Evolutionary conservation across 768 basidiomycete species (phyloP), one percentile per base, ranked within the genome.

Genomic region (Neoboletus brunneissimus): DNA sequence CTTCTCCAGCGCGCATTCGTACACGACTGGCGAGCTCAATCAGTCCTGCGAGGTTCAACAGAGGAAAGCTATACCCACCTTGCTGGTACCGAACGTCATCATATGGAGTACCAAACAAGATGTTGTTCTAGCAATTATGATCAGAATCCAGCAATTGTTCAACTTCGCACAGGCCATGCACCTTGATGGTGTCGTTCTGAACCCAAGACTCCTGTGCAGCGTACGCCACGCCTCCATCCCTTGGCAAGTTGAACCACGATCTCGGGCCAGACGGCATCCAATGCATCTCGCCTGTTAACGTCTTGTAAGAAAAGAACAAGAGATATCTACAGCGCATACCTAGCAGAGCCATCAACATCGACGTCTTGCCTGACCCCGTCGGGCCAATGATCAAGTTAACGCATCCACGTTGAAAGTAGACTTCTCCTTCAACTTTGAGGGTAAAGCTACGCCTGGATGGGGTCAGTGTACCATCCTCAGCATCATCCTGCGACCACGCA

Each of bases 141-240:
- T 27, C 13, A 6, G 22, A 15, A 7, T 31, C 23, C n/a, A 18
- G 3, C 10, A 13, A 20, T n/a, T 6, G 32, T 2, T 31, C 5
- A 6, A 47, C 20, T 12, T 23, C 22, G 22, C 4, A 8, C 16
- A 25, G 6, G 5, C 22, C 18, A 25, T 31, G n/a, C 15, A 50
- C 52, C 34, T 50, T 53, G 46, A 49, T 53, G 46, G 52, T 53
- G 11, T 53, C 52, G n/a, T 50, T 53, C 25, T 53, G 52, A 29
- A 53, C 35, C 52, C 52, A 53, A 3, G 52, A 53, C 4, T 53
- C 35, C 15, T 53, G 46, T 22, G 46, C 52, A 50, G 52, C 35
- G 16, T 49, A 49, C 15, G 52, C 52, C 20, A 53, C 45, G 10
- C 52, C 52, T 10, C 46, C n/a, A n/a, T 49, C 18, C 34, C 45